phyloP scores from a whole-genome alignment of 1,284 basidiomycete genomes.

The Exobasidium rhododendri region DNA sequence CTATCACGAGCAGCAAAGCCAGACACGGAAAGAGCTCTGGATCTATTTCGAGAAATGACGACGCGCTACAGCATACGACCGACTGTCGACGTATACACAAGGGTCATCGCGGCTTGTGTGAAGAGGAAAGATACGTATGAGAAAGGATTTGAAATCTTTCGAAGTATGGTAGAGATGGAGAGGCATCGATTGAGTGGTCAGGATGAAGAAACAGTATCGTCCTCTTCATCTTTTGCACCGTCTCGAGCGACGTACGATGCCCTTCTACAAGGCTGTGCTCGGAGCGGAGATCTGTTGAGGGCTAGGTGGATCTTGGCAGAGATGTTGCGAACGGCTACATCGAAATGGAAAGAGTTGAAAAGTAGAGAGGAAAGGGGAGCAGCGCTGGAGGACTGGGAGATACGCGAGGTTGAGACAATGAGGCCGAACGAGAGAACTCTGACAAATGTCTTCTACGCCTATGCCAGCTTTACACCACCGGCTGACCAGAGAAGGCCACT shows the following conservation, averaged over 20 bases:
- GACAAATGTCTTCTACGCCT: slow-evolving; percentile 80
- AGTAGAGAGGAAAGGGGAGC: slow-evolving; percentile 7
- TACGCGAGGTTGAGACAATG: slow-evolving; percentile 35
- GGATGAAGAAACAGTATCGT: not conserved
- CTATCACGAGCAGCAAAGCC: slow-evolving; percentile 50
- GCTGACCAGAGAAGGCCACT: slow-evolving; percentile 14
- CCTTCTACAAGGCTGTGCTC: slow-evolving; percentile 81
- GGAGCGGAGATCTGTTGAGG: slow-evolving; percentile 75
- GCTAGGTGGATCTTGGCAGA: slow-evolving; percentile 89
- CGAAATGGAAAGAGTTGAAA: slow-evolving; percentile 21
- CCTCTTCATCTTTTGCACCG: slow-evolving; percentile 61
- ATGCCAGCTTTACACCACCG: slow-evolving; percentile 70
- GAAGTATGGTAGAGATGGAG: slow-evolving; percentile 64
- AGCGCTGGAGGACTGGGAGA: slow-evolving; percentile 15
- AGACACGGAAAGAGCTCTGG: slow-evolving; percentile 84
- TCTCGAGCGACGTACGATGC: slow-evolving; percentile 73
- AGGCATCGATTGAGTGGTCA: slow-evolving; percentile 66
- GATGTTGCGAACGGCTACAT: slow-evolving; percentile 61
- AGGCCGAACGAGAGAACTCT: slow-evolving; percentile 71
- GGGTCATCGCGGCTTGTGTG: slow-evolving; percentile 73
- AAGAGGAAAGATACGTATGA: slow-evolving; percentile 41
- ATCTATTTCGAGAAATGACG: slow-evolving; percentile 87
- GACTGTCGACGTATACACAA: slow-evolving; percentile 71
- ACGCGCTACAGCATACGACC: slow-evolving; percentile 66
- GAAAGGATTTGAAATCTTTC: slow-evolving; percentile 59